phyloP scores from a whole-genome alignment of 768 basidiomycete species.

The Naganishia antarctica region DNA sequence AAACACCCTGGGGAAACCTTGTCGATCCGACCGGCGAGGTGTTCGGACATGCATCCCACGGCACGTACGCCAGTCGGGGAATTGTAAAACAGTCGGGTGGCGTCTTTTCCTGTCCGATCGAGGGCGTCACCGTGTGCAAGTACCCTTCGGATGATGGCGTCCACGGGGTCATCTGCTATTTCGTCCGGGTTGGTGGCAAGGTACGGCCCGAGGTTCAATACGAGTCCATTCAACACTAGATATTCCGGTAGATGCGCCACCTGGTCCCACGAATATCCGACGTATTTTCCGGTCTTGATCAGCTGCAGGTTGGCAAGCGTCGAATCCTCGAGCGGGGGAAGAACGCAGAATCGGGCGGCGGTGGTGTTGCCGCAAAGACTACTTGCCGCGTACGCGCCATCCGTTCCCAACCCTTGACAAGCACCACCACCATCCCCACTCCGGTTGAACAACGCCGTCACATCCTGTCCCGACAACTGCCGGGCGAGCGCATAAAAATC shows the following conservation, averaged over 20 bases:
- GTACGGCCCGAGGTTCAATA: conserved; percentile 89
- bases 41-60: conserved; percentile 71
- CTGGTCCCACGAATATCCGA: conserved; percentile 90
- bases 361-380: conserved; percentile 58
- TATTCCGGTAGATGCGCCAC: conserved; percentile 67
- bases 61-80: conserved; percentile 61
- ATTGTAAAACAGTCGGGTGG: conserved; percentile 78
- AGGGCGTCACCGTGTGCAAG: conserved; percentile 50
- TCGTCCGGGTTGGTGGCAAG: conserved; percentile 64
- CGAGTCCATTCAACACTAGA: conserved; percentile 85
- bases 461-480: conserved; percentile 70
- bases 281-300: conserved; percentile 61
- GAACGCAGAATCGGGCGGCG: conserved; percentile 58
- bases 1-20: conserved; percentile 96
- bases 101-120: conserved; percentile 69
- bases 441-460: conserved; percentile 78
- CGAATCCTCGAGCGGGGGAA: conserved; percentile 59
- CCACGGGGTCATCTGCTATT: conserved; percentile 70
- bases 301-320: conserved; percentile 64
- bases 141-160: conserved; percentile 72
- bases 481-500: conserved; percentile 60
- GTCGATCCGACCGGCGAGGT: conserved; percentile 91
- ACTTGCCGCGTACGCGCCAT: conserved; percentile 66
- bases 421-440: conserved; percentile 60
- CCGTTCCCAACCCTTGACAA: conserved; percentile 58